A percentile compares a stretch with the other conserved stretches of the same genome.
Evolutionary conservation across 352 stramenopile species (phyloP).

Genomic region (Thalassiosira exigua): DNA sequence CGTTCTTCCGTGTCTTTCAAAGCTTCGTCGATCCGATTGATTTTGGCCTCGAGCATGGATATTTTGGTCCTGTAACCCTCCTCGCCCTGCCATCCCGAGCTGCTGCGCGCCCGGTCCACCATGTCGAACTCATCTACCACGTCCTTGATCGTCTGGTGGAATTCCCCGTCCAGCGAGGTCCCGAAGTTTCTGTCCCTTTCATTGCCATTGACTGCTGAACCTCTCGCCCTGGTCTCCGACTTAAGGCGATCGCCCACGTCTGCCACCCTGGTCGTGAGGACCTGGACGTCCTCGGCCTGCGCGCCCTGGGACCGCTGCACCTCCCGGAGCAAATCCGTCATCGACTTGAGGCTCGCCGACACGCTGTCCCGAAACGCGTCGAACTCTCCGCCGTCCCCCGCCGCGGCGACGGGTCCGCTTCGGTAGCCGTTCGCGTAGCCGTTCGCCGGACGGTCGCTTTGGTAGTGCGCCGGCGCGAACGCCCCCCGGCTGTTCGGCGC

Average conservation of each 20-base stretch:
- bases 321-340: conserved; percentile 19
- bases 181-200: conserved; percentile 7
- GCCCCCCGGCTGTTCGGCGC: conserved; percentile 4
- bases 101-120: not conserved
- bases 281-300: conserved; percentile 5
- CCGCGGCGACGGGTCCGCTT: not conserved
- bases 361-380: conserved; percentile 15
- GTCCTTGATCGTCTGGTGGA: conserved; percentile 18
- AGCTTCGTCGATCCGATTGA: conserved; percentile 18
- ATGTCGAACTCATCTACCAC: conserved; percentile 6
- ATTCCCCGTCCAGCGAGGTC: conserved; percentile 25
- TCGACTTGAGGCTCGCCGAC: conserved; percentile 15
- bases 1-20: conserved; percentile 2
- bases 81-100: not conserved
- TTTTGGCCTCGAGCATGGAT: conserved; percentile 6
- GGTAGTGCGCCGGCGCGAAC: not conserved
- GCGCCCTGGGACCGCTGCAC: conserved; percentile 9
- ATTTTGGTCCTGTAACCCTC: conserved; percentile 12
- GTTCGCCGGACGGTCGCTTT: not conserved
- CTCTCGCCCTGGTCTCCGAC: not conserved
- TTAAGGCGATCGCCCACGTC: not conserved
- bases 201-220: not conserved
- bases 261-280: conserved; percentile 4
- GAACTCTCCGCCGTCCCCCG: not conserved
- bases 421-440: not conserved